Percentiles rank a stretch among this genome's conserved stretches.
Evolutionary conservation across 352 stramenopile genomes (phyloP).

Genomic region (Phytophthora tubulina): DNA sequence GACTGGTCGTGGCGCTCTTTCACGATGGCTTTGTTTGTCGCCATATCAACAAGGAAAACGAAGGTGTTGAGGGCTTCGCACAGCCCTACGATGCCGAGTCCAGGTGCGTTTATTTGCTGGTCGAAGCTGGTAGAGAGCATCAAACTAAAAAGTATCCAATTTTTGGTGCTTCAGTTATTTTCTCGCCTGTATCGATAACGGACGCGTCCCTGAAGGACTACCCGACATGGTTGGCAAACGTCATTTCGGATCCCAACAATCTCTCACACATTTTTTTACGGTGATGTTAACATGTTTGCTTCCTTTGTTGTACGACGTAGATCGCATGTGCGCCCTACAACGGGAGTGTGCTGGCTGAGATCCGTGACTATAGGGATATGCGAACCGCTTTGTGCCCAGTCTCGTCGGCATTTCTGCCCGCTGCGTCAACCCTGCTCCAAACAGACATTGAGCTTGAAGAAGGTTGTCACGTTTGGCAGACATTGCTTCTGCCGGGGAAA

Average conservation of each 20-base stretch:
- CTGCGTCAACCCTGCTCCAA: conserved; percentile 21
- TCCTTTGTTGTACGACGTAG: conserved; percentile 20
- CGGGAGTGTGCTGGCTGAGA: conserved; percentile 40
- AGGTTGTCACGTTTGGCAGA: conserved; percentile 32
- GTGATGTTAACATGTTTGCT: conserved; percentile 23
- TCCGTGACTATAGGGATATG: conserved; percentile 51
- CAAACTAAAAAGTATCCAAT: conserved; percentile 25
- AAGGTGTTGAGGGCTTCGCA: conserved; percentile 70
- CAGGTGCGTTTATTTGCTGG: conserved; percentile 45
- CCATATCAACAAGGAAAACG: conserved; percentile 60
- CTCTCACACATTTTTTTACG: background rate
- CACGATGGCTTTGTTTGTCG: conserved; percentile 74
- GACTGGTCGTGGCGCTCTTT: conserved; percentile 69
- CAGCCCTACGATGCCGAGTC: conserved; percentile 79
- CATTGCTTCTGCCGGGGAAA: conserved; percentile 29
- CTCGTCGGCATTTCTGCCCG: conserved; percentile 45
- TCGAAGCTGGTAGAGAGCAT: conserved; percentile 11
- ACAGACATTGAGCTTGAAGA: conserved; percentile 6
- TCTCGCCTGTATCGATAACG: conserved; percentile 63
- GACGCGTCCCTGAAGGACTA: conserved; percentile 63
- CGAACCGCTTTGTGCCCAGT: conserved; percentile 39
- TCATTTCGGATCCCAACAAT: conserved; percentile 20
- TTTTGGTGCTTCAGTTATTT: conserved; percentile 59
- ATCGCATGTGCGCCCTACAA: conserved; percentile 39
- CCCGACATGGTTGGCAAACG: conserved; percentile 56